Percentiles rank a stretch among this genome's conserved stretches.
Evolutionary conservation across 2,329 filamentous ascomycete genomes (phyloP).

Genomic region (Aspergillus proliferans): DNA sequence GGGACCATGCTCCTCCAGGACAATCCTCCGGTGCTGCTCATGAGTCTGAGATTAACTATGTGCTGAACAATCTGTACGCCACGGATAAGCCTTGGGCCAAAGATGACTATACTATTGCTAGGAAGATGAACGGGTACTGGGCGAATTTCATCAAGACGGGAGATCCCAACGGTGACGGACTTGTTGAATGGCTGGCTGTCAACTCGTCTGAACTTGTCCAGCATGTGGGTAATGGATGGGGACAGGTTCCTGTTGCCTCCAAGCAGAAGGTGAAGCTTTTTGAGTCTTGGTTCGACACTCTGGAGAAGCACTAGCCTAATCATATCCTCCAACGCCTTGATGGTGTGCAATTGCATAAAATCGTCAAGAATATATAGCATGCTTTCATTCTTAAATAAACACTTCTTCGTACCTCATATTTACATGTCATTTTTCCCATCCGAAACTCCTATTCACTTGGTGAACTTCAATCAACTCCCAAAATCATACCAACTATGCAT

Average conservation of each 20-base stretch:
- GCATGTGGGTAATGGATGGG: slow-evolving; percentile 6
- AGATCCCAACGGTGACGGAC: slow-evolving; percentile 20
- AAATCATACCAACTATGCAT: slow-evolving; percentile 26
- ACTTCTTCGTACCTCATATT: no score
- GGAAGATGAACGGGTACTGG: slow-evolving; percentile 24
- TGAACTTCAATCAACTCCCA: not conserved
- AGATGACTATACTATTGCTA: slow-evolving; percentile 17
- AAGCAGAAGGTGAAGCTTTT: not conserved
- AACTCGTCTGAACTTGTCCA: not conserved
- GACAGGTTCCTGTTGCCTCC: not conserved
- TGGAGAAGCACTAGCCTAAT: no score
- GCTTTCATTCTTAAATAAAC: no score
- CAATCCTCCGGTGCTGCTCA: slow-evolving; percentile 20
- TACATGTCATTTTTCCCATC: no score
- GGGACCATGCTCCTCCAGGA: slow-evolving; percentile 23
- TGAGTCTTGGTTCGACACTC: not conserved
- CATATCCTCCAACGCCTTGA: no score
- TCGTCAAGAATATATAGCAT: no score
- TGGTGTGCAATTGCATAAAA: not conserved
- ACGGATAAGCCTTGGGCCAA: slow-evolving; percentile 14
- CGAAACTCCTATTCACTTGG: no score
- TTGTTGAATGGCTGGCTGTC: not conserved
- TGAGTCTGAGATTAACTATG: slow-evolving; percentile 25
- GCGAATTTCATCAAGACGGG: slow-evolving; percentile 26
- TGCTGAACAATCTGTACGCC: slow-evolving; percentile 23